Percentiles rank a stretch among this genome's conserved stretches.
Evolutionary conservation across 2,329 filamentous ascomycete species (phyloP).

Genomic region (Apiospora pterosperma): DNA sequence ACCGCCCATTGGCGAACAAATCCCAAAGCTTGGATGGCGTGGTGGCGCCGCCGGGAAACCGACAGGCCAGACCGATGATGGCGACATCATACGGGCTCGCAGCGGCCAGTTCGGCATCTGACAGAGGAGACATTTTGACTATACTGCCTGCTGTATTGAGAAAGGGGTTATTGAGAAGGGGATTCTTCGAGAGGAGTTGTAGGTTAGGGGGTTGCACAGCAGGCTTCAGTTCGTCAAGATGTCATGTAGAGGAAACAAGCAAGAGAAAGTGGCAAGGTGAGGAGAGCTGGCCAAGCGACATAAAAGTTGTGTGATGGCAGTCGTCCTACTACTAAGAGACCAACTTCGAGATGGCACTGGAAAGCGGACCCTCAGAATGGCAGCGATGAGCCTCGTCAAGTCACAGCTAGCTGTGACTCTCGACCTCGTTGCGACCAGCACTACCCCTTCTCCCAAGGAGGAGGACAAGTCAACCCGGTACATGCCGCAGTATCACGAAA

Average conservation of each 20-base stretch:
- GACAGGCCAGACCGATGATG: conserved; percentile 11
- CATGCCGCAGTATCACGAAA: neutral
- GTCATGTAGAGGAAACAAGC: neutral
- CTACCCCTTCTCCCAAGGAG: neutral
- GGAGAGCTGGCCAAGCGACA: neutral
- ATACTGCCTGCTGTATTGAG: neutral
- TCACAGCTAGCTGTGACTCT: neutral
- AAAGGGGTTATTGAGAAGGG: neutral
- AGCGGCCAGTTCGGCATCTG: neutral
- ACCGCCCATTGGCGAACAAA: conserved; percentile 7
- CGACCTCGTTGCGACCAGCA: neutral
- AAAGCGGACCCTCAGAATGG: neutral
- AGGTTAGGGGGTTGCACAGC: neutral
- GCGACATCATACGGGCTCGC: conserved; percentile 9
- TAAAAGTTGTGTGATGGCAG: neutral
- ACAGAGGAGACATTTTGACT: neutral
- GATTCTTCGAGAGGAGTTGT: neutral
- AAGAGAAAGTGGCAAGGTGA: neutral
- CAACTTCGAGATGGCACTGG: neutral
- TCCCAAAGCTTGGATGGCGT: conserved; percentile 11
- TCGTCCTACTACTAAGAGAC: neutral
- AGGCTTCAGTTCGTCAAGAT: neutral
- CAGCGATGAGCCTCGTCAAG: neutral
- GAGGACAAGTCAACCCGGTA: neutral
- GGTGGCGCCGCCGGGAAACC: conserved; percentile 12